Conservation (phyloP, 345 rosid genomes). For the Citrus reticulata region DNA sequence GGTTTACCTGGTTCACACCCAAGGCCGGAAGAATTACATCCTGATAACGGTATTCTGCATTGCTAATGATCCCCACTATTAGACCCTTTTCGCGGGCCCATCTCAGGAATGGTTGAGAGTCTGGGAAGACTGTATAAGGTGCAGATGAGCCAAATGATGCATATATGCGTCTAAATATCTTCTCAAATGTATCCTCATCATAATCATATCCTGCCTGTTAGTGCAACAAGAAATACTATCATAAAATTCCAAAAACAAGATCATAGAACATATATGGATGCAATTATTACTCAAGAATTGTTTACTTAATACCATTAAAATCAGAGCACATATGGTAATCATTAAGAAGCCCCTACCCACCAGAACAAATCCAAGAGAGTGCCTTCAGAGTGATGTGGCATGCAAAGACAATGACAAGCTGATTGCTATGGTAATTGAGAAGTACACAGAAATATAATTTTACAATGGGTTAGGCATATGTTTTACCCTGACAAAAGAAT, state of each 20-base stretch:
- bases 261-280: not conserved
- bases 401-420: not conserved
- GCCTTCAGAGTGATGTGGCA: not conserved
- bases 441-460: not conserved
- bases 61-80: conserved; percentile 73
- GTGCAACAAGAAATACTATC: not conserved
- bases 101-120: conserved; percentile 79
- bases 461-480: conserved; percentile 1
- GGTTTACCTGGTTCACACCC: conserved; percentile 67
- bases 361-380: not conserved
- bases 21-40: conserved; percentile 93
- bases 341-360: not conserved
- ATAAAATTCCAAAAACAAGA: not conserved
- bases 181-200: conserved; percentile 91
- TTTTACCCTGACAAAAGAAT: conserved; percentile 74
- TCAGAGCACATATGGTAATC: not conserved
- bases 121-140: conserved; percentile 74
- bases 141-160: conserved; percentile 95
- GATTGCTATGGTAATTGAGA: not conserved
- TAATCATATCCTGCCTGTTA: conserved; percentile 91
- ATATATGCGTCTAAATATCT: conserved; percentile 76
- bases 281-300: not conserved
- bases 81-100: conserved; percentile 75
- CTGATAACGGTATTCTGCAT: conserved; percentile 80
- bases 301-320: not conserved